A percentile compares a stretch with the other conserved stretches of the same genome.
Conservation (phyloP, 768 basidiomycete genomes). For the Kwoniella sp. region DNA sequence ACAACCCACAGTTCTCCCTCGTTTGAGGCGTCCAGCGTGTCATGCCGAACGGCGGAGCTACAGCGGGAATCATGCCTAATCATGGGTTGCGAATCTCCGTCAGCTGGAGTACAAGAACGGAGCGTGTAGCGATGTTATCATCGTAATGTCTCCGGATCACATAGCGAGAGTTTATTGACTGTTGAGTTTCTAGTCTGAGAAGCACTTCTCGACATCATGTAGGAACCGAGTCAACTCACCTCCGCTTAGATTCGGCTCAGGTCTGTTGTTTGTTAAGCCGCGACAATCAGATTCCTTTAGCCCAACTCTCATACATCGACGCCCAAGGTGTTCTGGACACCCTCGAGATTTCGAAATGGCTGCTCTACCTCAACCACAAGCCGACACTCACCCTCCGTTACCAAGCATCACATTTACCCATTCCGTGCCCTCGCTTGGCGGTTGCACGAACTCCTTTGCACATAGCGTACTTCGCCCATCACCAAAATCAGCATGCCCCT, state of each 20-base stretch:
- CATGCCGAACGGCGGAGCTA: conserved; percentile 77
- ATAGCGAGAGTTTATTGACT: no score
- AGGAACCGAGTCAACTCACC: conserved; percentile 24
- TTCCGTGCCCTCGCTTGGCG: conserved; percentile 23
- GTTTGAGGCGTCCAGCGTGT: conserved; percentile 84
- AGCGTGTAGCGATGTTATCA: no score
- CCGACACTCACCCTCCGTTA: conserved; percentile 43
- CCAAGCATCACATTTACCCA: conserved; percentile 45
- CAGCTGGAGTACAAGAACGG: no score
- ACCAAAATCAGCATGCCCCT: conserved; percentile 42
- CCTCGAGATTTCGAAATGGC: no score
- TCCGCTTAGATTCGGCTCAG: conserved; percentile 41
- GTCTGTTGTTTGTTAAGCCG: conserved; percentile 10
- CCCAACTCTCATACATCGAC: no score
- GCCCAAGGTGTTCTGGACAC: no score
- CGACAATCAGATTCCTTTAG: no score
- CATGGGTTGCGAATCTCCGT: not conserved
- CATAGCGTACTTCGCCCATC: conserved; percentile 32
- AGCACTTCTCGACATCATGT: no score
- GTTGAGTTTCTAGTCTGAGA: not conserved
- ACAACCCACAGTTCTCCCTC: conserved; percentile 67
- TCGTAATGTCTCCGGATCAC: no score
- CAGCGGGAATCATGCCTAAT: conserved; percentile 69
- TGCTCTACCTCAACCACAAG: no score
- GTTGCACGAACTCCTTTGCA: conserved; percentile 23